Evolutionary conservation across 805 yeast genomes (phyloP).

Genomic region (Tetrapisispora phaffii): DNA sequence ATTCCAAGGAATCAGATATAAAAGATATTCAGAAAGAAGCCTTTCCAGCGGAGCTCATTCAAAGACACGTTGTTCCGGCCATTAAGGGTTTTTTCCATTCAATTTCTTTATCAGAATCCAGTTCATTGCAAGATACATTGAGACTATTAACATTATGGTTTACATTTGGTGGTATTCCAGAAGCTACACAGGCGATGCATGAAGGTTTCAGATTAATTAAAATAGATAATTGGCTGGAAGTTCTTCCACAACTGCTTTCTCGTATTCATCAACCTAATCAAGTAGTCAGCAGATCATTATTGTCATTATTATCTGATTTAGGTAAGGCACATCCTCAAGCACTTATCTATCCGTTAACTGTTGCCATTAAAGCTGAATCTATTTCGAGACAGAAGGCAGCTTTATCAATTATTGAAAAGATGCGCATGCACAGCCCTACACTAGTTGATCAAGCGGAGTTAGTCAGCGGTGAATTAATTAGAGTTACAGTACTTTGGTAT

Average conservation of each 20-base stretch:
- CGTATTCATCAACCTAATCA: slow-evolving; percentile 93
- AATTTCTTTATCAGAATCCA: slow-evolving; percentile 74
- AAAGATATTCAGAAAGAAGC: slow-evolving; percentile 19
- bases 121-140: slow-evolving; percentile 85
- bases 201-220: slow-evolving; percentile 86
- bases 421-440: slow-evolving; percentile 77
- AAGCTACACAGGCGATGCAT: slow-evolving; percentile 80
- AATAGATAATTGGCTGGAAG: slow-evolving; percentile 91
- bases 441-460: slow-evolving; percentile 87
- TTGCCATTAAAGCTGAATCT: slow-evolving; percentile 90
- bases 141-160: slow-evolving; percentile 91
- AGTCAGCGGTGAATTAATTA: slow-evolving; percentile 85
- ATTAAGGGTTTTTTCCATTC: slow-evolving; percentile 93
- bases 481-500: slow-evolving; percentile 95
- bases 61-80: slow-evolving; percentile 90
- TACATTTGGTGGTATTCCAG: slow-evolving; percentile 87
- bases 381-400: slow-evolving; percentile 88
- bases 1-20: slow-evolving; percentile 18
- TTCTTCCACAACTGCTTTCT: slow-evolving; percentile 89
- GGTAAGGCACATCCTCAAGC: slow-evolving; percentile 98
- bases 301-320: slow-evolving; percentile 71
- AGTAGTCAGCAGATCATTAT: slow-evolving; percentile 67
- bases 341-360: slow-evolving; percentile 86
- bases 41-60: slow-evolving; percentile 47
- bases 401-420: slow-evolving; percentile 76